Evolutionary conservation across 163 green algal species (phyloP), one percentile per base, ranked within the genome.

Genomic region (Scenedesmus sp.): DNA sequence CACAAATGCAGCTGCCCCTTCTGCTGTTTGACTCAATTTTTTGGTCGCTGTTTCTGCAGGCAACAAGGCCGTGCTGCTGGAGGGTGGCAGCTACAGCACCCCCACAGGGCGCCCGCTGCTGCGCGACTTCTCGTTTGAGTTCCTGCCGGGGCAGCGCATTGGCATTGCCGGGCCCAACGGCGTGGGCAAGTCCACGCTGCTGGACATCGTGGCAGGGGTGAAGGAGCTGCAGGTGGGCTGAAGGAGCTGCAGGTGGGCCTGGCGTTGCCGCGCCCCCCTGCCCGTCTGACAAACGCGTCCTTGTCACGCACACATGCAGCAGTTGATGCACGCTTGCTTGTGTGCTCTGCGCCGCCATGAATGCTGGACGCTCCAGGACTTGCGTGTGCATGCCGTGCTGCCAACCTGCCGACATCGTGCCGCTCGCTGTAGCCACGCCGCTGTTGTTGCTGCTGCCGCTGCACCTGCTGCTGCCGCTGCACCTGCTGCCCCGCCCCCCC

Each of bases 81-180:
- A 95, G 80, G 80, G 88, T 7, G 85, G 93, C 0, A 70, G 73
- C 81, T 94, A 90, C 79, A 35, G 46, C 40, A 87, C 88, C 16
- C 90, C 85, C 15, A 82, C 43, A n/a, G 92, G 78, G 18, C 81
- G 80, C 22, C 83, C 68, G 15, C 35, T 96, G 70, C 92, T 96
- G 65, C 76, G 86, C 3, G 92, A 95, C 87, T 97, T 98, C 93
- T 95, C 86, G 0, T 97, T 96, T 70, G 93, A 95, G 42, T 97
- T 98, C 44, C 49, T 84, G 56, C 93, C 94, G 3, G 95, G 96
- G 2, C 94, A 97, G 91, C 94, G 96, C 18, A 94, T 98, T n/a
- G 97, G 96, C 83, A 94, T 99, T 24, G 96, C 97, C 16, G 97
- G 97, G 0, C 94, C 92, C 1, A 98, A 98, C 82, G 97, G 96